Evolutionary conservation across 2,329 filamentous ascomycete species (phyloP).

Genomic region (Leptographium radiaticola): DNA sequence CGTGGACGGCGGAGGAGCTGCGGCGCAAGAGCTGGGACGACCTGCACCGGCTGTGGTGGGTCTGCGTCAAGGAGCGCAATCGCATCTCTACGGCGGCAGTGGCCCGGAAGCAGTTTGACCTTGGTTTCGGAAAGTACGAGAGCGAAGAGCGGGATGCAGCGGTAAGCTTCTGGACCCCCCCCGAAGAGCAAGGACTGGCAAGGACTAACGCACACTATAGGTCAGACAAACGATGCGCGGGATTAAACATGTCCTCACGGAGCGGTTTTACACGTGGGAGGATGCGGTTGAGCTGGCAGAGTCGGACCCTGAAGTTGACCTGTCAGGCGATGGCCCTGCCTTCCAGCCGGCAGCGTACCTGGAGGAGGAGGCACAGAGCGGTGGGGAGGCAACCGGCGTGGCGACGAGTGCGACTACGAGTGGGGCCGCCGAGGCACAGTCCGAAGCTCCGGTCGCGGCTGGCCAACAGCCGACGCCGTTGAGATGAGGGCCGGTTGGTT

Average conservation of each 20-base stretch:
- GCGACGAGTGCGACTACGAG: neutral
- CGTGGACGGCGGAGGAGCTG: constrained; percentile 78
- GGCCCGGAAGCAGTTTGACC: constrained; percentile 54
- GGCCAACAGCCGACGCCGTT: neutral
- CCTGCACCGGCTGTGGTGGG: constrained; percentile 86
- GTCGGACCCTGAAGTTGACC: constrained; percentile 53
- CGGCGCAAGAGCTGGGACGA: constrained; percentile 88
- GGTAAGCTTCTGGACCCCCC: constrained; percentile 35
- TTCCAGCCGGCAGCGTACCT: constrained; percentile 33
- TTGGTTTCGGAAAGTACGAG: constrained; percentile 64
- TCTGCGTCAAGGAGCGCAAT: constrained; percentile 84
- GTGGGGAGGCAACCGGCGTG: constrained; percentile 19
- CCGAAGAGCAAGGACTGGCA: neutral
- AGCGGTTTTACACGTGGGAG: constrained; percentile 80
- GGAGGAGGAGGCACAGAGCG: constrained; percentile 16
- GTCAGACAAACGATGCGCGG: constrained; percentile 63
- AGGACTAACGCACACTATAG: constrained; percentile 29
- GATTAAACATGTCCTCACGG: constrained; percentile 76
- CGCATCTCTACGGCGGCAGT: constrained; percentile 63
- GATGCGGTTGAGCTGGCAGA: constrained; percentile 56
- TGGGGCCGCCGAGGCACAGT: constrained; percentile 11
- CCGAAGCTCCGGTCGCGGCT: constrained; percentile 5
- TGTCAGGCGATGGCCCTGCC: constrained; percentile 33
- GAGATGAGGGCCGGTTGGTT: constrained; percentile 3
- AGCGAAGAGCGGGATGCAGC: constrained; percentile 45